Evolutionary conservation across 2,329 filamentous ascomycete species (phyloP).

Genomic region (Fusarium papillatum): DNA sequence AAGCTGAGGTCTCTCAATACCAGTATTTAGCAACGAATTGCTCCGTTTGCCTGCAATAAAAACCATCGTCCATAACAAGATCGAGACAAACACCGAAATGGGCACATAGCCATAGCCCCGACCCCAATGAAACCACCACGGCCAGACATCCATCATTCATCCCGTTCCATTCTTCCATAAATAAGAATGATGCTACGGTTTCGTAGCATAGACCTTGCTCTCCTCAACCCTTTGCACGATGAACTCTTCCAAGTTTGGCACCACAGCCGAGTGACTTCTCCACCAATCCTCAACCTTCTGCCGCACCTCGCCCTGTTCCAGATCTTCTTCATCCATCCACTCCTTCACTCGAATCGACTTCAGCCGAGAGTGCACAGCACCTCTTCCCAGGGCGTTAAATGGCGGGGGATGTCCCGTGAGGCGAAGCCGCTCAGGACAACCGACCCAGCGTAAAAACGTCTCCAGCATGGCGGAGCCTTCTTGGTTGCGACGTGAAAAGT

Average conservation of each 20-base stretch:
- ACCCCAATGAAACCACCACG: neutral
- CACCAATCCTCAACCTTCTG: neutral
- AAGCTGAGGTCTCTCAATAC: neutral
- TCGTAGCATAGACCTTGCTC: neutral
- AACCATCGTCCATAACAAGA: neutral
- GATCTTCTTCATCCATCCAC: neutral
- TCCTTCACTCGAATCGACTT: neutral
- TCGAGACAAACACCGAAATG: neutral
- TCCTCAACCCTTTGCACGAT: neutral
- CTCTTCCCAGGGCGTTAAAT: neutral
- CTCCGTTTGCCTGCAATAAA: neutral
- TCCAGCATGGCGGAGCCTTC: neutral
- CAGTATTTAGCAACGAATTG: neutral
- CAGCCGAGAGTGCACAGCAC: neutral
- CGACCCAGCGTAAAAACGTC: neutral
- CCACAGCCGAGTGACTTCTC: neutral
- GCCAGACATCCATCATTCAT: neutral
- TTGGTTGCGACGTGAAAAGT: neutral
- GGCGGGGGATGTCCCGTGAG: neutral
- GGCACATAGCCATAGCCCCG: neutral
- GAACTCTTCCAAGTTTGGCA: neutral
- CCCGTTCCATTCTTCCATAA: neutral
- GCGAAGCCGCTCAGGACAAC: neutral
- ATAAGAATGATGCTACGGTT: neutral
- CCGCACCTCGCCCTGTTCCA: neutral